Evolutionary conservation across 805 yeast genomes (phyloP).

Genomic region (Saccharomycopsis javanensis): DNA sequence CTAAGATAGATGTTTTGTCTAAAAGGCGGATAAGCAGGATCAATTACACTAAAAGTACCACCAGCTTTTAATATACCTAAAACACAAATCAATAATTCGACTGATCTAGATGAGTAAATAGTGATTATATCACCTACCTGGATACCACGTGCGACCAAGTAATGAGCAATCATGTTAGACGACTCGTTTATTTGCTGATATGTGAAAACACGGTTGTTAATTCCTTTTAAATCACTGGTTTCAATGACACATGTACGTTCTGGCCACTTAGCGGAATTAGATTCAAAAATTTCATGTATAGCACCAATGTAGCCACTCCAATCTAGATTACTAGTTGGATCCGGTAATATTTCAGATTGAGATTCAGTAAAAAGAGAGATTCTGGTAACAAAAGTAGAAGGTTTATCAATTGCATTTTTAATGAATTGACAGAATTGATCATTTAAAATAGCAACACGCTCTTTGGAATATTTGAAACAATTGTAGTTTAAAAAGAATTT

Average conservation of each 20-base stretch:
- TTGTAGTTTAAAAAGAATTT: conserved; percentile 53
- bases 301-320: conserved; percentile 92
- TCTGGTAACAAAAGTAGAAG: conserved; percentile 41
- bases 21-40: conserved; percentile 98
- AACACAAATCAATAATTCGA: conserved; percentile 91
- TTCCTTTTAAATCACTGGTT: conserved; percentile 60
- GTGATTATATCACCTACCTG: conserved; percentile 89
- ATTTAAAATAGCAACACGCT: conserved; percentile 55
- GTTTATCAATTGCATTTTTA: conserved; percentile 28
- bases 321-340: conserved; percentile 78
- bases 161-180: conserved; percentile 87
- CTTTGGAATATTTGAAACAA: conserved; percentile 58
- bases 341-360: conserved; percentile 60
- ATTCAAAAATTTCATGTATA: conserved; percentile 89
- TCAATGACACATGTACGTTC: conserved; percentile 88
- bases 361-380: conserved; percentile 60
- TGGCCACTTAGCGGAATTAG: conserved; percentile 76
- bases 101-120: conserved; percentile 97
- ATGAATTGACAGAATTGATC: conserved; percentile 63
- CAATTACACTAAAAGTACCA: conserved; percentile 96
- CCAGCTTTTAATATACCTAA: conserved; percentile 98
- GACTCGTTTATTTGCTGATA: conserved; percentile 87
- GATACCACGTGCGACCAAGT: conserved; percentile 71
- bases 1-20: conserved; percentile 88
- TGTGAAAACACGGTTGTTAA: conserved; percentile 57